Base-by-base conservation (phyloP, 2,329 filamentous ascomycete species). In the Colletotrichum limetticola region DNA sequence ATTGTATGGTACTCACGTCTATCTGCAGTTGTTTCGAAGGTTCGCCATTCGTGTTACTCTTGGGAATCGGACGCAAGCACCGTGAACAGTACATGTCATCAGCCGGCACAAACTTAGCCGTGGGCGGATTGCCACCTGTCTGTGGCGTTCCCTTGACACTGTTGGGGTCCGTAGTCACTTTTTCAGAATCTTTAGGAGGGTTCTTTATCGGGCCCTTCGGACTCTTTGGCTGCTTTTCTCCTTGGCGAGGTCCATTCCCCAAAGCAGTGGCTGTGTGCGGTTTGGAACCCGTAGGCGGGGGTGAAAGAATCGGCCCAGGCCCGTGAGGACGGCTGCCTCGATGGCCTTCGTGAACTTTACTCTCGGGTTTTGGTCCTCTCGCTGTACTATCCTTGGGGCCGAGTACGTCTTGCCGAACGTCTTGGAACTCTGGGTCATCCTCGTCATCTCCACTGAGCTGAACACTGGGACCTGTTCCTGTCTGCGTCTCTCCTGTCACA, bases 61-160 rank as follows among this genome's bases (percentile, higher is more conserved):
- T 59, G 46, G 71, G 69, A 11, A 49, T 66, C 30, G 72, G 74
- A 12, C 73, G 71, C 63, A 63, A 76, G 69, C 69, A 76, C 64
- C 63, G 69, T 26, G 81, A 82, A 66, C 81, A 82, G 75, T 81
- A 80, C 76, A 78, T 78, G 19, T 78, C 76, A 1, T 77, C 77
- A 1, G 74, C 68, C 0, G 79, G 80, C 8, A 76, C 75, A 56
- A 80, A 82, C 3, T 70, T 9, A 0, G 76, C 74, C 2, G 30
- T 11, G 28, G 53, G 24, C 9, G 26, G n/a, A 8, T 5, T 42
- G 37, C 26, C 26, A 11, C 24, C 26, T n/a, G 46, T 22, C 28
- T 16, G 5, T 12, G 30, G 8, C 26, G 24, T 60, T n/a, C n/a
- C 19, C 4, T 37, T 64, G 24, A 14, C 4, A 14, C 53, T 52